Evolutionary conservation across 2,329 filamentous ascomycete genomes (phyloP).

Genomic region (Colletotrichum musae): DNA sequence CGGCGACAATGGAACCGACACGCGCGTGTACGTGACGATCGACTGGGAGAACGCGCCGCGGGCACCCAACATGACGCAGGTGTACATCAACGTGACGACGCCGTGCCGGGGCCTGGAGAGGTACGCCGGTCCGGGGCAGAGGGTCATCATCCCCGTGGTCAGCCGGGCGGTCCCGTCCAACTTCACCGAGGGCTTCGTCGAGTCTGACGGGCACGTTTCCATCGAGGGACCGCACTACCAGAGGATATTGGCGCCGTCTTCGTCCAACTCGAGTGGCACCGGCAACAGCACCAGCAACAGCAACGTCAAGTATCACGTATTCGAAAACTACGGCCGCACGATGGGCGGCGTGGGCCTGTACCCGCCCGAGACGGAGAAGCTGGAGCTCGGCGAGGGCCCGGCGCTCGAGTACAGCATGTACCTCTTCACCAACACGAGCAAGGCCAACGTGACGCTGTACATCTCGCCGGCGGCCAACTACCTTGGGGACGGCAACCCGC

Average conservation of each 20-base stretch:
- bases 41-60: slow-evolving; percentile 73
- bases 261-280: slow-evolving; percentile 40
- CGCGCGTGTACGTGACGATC: slow-evolving; percentile 67
- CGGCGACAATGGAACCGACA: slow-evolving; percentile 63
- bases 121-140: slow-evolving; percentile 57
- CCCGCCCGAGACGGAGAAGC: slow-evolving; percentile 65
- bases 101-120: slow-evolving; percentile 60
- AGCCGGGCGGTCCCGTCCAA: slow-evolving; percentile 62
- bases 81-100: slow-evolving; percentile 68
- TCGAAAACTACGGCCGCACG: slow-evolving; percentile 71
- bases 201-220: slow-evolving; percentile 70
- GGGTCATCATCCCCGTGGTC: slow-evolving; percentile 69
- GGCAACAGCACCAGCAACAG: slow-evolving; percentile 20
- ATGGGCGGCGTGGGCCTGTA: slow-evolving; percentile 70
- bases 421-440: slow-evolving; percentile 67
- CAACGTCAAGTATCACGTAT: slow-evolving; percentile 61
- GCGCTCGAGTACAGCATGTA: slow-evolving; percentile 74
- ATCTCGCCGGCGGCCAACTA: slow-evolving; percentile 69
- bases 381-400: slow-evolving; percentile 64
- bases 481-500: slow-evolving; percentile 62
- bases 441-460: slow-evolving; percentile 61
- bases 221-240: slow-evolving; percentile 70
- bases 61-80: slow-evolving; percentile 57
- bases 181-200: slow-evolving; percentile 73
- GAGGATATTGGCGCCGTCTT: slow-evolving; percentile 52